Conservation (phyloP, 352 stramenopile genomes). For the Phytophthora palmivora region DNA sequence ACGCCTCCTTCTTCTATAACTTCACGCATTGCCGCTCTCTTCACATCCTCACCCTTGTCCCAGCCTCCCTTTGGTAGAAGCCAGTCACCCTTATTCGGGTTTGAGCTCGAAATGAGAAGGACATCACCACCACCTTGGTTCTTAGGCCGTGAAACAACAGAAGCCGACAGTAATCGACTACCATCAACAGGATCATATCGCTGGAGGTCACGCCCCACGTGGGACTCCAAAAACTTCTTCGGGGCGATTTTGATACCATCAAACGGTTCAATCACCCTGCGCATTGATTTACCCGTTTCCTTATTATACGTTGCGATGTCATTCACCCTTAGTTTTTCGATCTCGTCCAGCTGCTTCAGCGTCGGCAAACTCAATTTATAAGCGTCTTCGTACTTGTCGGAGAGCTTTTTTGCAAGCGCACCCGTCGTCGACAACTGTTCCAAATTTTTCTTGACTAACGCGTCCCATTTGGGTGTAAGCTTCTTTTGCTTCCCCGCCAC, state of each 20-base stretch:
- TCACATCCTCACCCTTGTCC: constrained; percentile 12
- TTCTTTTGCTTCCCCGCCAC: neutral
- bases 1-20: constrained; percentile 28
- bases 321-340: constrained; percentile 4
- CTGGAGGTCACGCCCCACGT: neutral
- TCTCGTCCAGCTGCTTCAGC: neutral
- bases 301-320: constrained; percentile 5
- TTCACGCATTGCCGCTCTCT: constrained; percentile 10
- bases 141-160: neutral
- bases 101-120: constrained; percentile 30
- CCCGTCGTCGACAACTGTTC: neutral
- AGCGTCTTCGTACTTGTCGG: neutral
- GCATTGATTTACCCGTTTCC: neutral
- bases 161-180: neutral
- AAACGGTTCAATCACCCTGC: constrained; percentile 5
- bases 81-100: constrained; percentile 18
- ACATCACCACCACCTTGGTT: constrained; percentile 5
- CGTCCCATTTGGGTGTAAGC: neutral
- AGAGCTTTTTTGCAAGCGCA: too few relatives aligned
- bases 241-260: neutral
- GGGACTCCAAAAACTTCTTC: neutral
- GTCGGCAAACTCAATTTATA: neutral
- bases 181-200: too few relatives aligned
- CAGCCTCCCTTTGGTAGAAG: constrained; percentile 32
- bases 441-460: neutral